Evolutionary conservation across 805 yeast species (phyloP).

Genomic region (Teunomyces kruisii): DNA sequence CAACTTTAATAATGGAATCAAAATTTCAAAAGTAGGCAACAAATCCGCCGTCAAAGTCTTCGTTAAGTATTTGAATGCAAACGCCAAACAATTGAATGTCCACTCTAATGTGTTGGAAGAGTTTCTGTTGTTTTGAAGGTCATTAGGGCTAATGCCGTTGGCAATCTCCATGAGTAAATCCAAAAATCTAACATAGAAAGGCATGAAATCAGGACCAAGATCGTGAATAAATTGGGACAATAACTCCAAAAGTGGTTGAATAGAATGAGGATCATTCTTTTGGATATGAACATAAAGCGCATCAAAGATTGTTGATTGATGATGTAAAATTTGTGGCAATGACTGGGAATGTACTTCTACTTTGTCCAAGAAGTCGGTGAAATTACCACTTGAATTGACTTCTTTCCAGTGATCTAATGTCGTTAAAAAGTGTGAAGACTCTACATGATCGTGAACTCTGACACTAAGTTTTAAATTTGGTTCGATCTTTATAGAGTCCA

Average conservation of each 20-base stretch:
- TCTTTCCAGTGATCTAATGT: constrained; percentile 87
- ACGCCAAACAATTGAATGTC: constrained; percentile 82
- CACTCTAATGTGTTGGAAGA: constrained; percentile 71
- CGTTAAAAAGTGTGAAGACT: constrained; percentile 74
- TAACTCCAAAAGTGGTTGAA: constrained; percentile 77
- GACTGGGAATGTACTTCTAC: constrained; percentile 61
- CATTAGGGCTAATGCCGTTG: constrained; percentile 34
- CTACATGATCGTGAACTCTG: constrained; percentile 68
- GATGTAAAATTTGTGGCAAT: constrained; percentile 76
- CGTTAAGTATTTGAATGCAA: constrained; percentile 83
- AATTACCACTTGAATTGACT: constrained; percentile 72
- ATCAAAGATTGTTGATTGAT: constrained; percentile 59
- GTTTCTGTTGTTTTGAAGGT: constrained; percentile 53
- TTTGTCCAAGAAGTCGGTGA: constrained; percentile 59
- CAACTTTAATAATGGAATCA: constrained; percentile 63
- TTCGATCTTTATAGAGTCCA: constrained; percentile 81
- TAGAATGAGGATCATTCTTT: constrained; percentile 63
- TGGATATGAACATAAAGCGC: constrained; percentile 47
- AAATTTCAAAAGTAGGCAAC: constrained; percentile 62
- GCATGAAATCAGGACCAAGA: constrained; percentile 86
- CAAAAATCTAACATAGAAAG: constrained; percentile 59
- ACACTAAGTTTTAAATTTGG: constrained; percentile 56
- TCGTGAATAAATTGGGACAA: constrained; percentile 88
- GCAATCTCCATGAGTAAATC: constrained; percentile 50
- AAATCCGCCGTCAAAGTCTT: constrained; percentile 62